Evolutionary conservation across 2,329 filamentous ascomycete species (phyloP).

Genomic region (Trichoderma sp.): DNA sequence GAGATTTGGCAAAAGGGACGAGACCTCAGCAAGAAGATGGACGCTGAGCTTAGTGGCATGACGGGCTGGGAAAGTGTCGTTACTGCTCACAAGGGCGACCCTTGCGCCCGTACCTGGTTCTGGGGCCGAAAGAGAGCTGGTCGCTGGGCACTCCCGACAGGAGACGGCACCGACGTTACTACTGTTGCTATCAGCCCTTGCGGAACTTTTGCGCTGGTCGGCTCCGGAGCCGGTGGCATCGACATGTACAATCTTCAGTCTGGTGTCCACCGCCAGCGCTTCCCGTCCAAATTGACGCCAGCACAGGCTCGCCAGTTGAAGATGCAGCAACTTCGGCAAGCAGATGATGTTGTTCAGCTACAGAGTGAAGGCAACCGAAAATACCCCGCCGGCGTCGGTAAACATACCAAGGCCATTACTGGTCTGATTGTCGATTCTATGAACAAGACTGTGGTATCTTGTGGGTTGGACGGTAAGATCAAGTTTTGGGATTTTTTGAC

Average conservation of each 20-base stretch:
- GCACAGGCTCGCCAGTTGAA: conserved; percentile 77
- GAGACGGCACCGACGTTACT: conserved; percentile 78
- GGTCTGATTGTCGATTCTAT: conserved; percentile 87
- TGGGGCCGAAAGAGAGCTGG: conserved; percentile 94
- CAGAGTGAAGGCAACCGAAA: conserved; percentile 47
- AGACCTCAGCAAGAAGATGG: conserved; percentile 60
- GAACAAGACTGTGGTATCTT: conserved; percentile 83
- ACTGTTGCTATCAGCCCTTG: conserved; percentile 89
- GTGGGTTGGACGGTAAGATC: conserved; percentile 84
- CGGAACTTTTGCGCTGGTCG: conserved; percentile 89
- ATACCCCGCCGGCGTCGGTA: conserved; percentile 61
- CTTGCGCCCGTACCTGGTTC: conserved; percentile 91
- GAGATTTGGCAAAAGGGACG: conserved; percentile 81
- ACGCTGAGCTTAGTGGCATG: conserved; percentile 71
- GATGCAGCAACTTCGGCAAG: conserved; percentile 61
- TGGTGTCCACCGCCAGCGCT: conserved; percentile 82
- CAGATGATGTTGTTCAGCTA: conserved; percentile 58
- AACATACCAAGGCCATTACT: conserved; percentile 79
- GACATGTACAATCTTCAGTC: conserved; percentile 98
- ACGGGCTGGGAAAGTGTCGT: conserved; percentile 98
- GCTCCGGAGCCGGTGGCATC: conserved; percentile 78
- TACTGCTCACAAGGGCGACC: conserved; percentile 85
- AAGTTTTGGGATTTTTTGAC: conserved; percentile 98
- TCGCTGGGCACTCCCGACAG: conserved; percentile 87
- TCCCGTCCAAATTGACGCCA: conserved; percentile 76